Base-by-base conservation (phyloP, 176 grass and related monocot genomes). In the Aegilops longissima region DNA sequence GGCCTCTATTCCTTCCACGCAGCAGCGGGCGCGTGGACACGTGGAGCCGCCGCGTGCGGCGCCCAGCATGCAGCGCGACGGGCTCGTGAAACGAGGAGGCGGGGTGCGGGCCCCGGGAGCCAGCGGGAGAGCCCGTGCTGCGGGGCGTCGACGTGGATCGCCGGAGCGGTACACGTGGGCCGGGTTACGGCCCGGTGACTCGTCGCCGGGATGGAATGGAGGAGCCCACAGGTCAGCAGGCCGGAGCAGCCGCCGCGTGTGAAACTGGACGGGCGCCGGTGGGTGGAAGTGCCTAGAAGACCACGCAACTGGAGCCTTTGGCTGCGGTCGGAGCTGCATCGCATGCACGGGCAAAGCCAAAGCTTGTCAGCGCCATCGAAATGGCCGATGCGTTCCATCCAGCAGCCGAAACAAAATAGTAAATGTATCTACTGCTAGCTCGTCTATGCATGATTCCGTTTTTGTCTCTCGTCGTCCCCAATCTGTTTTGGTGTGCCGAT, bases 21-120 rank as follows among this genome's bases (percentile, higher is more conserved):
- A 86, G 71, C 78, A 36, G 72, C n/a, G 1, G 4, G 9, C 0
- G 9, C 0, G 3, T 6, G 73, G 83, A 79, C 92, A 91, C 92
- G 92, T 86, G 89, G 92, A 82, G 59, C 3, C 18, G 20, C 51
- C 30, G 18, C 71, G 83, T 18, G 86, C 76, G 38, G 75, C 24
- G 24, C 82, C 82, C 79, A 70, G 70, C 89, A 91, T 94, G 92
- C 89, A 94, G 63, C 12, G 9, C 27, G n/a, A 13, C n/a, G 70
- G 69, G 82, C 72, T 47, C 76, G 85, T 51, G 33, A 1, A 21
- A 2, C 87, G 67, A 82, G 79, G 80, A 1, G 54, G 17, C 52
- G 5, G 52, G 52, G 0, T 4, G 20, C 18, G 87, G 87, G 9
- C 35, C 88, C 73, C 0, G 4, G 3, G 0, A 0, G 83, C 61